These are phyloP conservation scores for Alopecurus myosuroides DNA, from an alignment of 176 grass and related monocot genomes.

Conservation along the genomic window DNA sequence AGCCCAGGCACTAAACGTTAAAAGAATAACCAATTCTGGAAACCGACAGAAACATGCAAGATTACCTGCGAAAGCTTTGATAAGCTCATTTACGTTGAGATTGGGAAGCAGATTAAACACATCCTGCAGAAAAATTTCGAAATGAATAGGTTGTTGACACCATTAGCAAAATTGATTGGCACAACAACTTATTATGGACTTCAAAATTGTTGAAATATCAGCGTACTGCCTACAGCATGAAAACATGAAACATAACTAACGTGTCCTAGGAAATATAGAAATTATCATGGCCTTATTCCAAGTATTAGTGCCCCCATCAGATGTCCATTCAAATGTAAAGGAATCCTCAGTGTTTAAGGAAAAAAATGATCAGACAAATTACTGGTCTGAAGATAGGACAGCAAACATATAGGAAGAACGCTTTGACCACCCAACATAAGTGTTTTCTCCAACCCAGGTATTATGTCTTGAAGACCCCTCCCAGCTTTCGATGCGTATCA, in stretches of 20 bases:
- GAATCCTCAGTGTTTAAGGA: too few species aligned
- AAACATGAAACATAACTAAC: background rate
- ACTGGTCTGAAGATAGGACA: background rate
- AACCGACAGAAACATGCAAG: background rate
- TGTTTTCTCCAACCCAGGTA: background rate
- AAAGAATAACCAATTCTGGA: background rate
- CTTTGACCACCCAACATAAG: background rate
- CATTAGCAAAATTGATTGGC: background rate
- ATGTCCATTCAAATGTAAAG: background rate
- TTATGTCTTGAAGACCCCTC: background rate
- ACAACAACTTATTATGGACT: background rate
- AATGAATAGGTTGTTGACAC: conserved; percentile 9
- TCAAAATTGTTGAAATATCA: background rate
- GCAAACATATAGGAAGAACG: background rate
- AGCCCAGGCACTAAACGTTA: background rate
- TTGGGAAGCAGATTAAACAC: conserved; percentile 97
- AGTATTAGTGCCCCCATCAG: background rate
- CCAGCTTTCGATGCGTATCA: background rate
- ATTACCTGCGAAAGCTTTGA: conserved; percentile 94
- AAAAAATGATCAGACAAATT: background rate
- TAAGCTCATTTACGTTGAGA: conserved; percentile 89
- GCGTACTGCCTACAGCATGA: background rate
- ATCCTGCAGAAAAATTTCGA: conserved; percentile 40
- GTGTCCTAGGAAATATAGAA: background rate
- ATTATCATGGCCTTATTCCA: background rate